A percentile compares a stretch with the other conserved stretches of the same genome.
phyloP scores from a whole-genome alignment of 2,329 filamentous ascomycete species.

The Xylaria sp. region DNA sequence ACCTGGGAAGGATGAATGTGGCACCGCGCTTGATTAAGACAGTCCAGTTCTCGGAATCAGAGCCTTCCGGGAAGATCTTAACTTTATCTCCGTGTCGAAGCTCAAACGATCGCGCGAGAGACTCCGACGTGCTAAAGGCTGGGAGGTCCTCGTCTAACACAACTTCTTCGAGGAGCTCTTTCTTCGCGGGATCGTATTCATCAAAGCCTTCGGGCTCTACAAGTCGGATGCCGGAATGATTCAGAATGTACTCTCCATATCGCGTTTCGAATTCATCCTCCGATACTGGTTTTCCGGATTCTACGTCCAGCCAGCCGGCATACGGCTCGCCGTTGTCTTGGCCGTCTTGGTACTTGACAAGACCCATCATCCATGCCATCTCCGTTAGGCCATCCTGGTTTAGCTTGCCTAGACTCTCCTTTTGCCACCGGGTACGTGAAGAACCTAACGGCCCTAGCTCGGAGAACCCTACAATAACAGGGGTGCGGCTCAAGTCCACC shows the following conservation, averaged over 20 bases:
- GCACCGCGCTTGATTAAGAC: conserved; percentile 96
- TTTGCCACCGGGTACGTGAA: conserved; percentile 97
- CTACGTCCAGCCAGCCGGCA: conserved; percentile 94
- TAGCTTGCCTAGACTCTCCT: conserved; percentile 96
- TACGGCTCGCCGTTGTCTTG: conserved; percentile 95
- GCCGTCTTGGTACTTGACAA: conserved; percentile 99
- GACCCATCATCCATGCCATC: conserved; percentile 99
- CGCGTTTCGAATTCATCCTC: conserved; percentile 98
- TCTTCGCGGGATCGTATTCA: conserved; percentile 97
- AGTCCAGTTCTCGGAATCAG: conserved; percentile 91
- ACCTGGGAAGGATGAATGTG: conserved; percentile 93
- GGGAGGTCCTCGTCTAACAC: conserved; percentile 97
- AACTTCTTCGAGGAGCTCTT: conserved; percentile 96
- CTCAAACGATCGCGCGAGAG: conserved; percentile 96
- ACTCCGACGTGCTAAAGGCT: conserved; percentile 95
- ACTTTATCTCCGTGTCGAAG: conserved; percentile 97
- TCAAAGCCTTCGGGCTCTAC: conserved; percentile 97
- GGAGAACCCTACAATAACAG: conserved; percentile 95
- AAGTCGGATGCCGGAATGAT: conserved; percentile 95
- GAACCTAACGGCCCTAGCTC: conserved; percentile 99
- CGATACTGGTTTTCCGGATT: conserved; percentile 92
- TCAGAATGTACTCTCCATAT: conserved; percentile 95
- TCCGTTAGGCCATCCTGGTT: conserved; percentile 97
- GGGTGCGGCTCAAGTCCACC: conserved; percentile 97
- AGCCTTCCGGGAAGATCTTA: conserved; percentile 87